These are phyloP conservation scores for Thamnidium elegans DNA, from an alignment of 192 early-diverging fungal species.

Conservation along the genomic window DNA sequence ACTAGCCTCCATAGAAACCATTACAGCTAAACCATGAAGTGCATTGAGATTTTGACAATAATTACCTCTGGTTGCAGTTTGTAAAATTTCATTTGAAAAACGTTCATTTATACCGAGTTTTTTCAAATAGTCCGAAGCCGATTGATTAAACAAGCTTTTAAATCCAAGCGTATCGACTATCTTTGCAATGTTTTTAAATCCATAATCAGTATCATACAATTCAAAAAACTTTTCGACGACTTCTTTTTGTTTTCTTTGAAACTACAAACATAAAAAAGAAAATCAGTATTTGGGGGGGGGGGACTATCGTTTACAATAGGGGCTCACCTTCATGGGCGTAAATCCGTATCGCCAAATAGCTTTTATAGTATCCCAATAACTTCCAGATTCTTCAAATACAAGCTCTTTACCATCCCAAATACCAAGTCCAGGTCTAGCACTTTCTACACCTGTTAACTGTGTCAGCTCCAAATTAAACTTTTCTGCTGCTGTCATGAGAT, in stretches of 20 bases:
- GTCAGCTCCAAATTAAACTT: conserved; percentile 48
- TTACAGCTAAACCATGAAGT: conserved; percentile 57
- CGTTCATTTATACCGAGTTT: conserved; percentile 30
- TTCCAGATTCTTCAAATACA: conserved; percentile 48
- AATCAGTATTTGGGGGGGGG: neutral
- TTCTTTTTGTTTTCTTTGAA: neutral
- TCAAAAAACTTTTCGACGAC: conserved; percentile 27
- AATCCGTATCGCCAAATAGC: conserved; percentile 44
- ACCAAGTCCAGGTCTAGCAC: conserved; percentile 21
- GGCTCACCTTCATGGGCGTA: conserved; percentile 44
- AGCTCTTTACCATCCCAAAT: conserved; percentile 53
- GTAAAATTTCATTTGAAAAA: conserved; percentile 53
- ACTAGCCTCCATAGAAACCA: conserved; percentile 52
- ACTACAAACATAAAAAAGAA: conserved; percentile 1
- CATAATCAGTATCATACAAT: conserved; percentile 34
- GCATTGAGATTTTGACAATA: conserved; percentile 57
- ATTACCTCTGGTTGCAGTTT: conserved; percentile 60
- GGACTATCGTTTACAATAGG: neutral
- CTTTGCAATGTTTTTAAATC: conserved; percentile 17
- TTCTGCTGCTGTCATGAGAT: conserved; percentile 50
- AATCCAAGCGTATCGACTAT: conserved; percentile 35
- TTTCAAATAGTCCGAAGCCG: conserved; percentile 40
- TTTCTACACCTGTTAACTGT: conserved; percentile 17
- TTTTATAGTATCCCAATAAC: conserved; percentile 41
- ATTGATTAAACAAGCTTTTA: conserved; percentile 12